Percentiles rank a stretch among this genome's conserved stretches.
Conservation (phyloP, 371 early-diverging fungal genomes). For the Syncephalis plumigaleata region DNA sequence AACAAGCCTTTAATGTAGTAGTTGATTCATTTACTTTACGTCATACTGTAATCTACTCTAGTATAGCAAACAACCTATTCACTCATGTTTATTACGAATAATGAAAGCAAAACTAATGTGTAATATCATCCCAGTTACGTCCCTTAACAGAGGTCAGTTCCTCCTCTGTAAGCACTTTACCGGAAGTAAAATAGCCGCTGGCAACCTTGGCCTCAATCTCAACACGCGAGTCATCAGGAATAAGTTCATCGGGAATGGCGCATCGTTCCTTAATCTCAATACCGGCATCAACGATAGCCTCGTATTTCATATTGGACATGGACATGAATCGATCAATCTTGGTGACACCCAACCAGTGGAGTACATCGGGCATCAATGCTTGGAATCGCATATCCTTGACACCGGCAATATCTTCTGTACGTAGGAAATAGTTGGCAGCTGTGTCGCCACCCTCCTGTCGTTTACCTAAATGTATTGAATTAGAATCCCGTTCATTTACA, state of each 20-base stretch:
- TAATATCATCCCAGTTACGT: conserved; percentile 67
- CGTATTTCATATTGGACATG: conserved; percentile 89
- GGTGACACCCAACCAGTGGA: conserved; percentile 91
- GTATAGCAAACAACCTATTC: no score
- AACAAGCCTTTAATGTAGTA: no score
- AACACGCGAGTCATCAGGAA: conserved; percentile 82
- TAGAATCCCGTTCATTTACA: no score
- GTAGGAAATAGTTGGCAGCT: conserved; percentile 74
- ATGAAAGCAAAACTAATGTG: conserved; percentile 18
- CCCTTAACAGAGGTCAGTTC: conserved; percentile 53
- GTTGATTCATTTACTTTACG: no score
- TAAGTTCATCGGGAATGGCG: conserved; percentile 76
- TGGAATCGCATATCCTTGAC: conserved; percentile 97
- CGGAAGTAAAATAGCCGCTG: conserved; percentile 78
- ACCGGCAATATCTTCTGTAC: conserved; percentile 89
- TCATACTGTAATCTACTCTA: no score
- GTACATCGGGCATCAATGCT: conserved; percentile 91
- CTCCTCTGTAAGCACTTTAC: conserved; percentile 29
- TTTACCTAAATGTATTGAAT: conserved; percentile 13
- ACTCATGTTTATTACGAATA: no score
- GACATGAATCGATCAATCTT: conserved; percentile 91
- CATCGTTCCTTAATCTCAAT: conserved; percentile 82
- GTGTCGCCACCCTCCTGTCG: conserved; percentile 84
- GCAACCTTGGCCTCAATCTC: conserved; percentile 96
- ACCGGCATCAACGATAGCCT: conserved; percentile 82